phyloP scores from a whole-genome alignment of 176 grass and related monocot genomes.

The Oryza meyeriana region DNA sequence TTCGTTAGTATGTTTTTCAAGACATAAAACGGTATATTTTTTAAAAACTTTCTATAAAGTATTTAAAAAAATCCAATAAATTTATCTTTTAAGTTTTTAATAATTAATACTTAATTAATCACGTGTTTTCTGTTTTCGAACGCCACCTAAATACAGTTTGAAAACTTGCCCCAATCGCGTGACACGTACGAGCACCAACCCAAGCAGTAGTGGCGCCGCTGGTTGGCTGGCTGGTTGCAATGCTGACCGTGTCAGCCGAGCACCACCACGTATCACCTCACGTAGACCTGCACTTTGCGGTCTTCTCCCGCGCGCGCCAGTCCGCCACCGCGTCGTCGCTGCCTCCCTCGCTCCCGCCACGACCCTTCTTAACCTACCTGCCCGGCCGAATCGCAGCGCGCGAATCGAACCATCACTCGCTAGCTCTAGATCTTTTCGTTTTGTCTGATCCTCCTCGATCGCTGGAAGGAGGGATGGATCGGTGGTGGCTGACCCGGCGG shows the following conservation, averaged over 20 bases:
- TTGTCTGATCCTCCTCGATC: too few relatives aligned
- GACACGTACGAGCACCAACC: neutral
- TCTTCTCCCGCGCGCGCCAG: neutral
- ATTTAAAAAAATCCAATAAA: too few relatives aligned
- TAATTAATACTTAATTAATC: too few relatives aligned
- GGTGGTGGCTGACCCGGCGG: neutral
- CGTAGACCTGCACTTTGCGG: neutral
- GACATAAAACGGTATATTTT: too few relatives aligned
- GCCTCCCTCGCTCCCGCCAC: too few relatives aligned
- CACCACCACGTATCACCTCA: neutral
- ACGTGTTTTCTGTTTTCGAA: too few relatives aligned
- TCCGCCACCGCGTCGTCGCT: neutral
- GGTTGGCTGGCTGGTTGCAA: neutral
- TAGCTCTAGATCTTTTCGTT: neutral
- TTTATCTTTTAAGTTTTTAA: too few relatives aligned
- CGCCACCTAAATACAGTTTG: too few relatives aligned
- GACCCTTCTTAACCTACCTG: neutral
- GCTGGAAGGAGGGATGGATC: conserved; percentile 3
- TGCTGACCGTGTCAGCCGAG: neutral
- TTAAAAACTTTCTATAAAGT: too few relatives aligned
- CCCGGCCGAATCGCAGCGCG: too few relatives aligned
- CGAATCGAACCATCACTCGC: neutral
- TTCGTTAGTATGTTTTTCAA: too few relatives aligned
- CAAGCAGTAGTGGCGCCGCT: neutral
- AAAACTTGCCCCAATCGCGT: neutral